Base-by-base conservation (phyloP, 805 yeast species). In the Candida vaughaniae region DNA sequence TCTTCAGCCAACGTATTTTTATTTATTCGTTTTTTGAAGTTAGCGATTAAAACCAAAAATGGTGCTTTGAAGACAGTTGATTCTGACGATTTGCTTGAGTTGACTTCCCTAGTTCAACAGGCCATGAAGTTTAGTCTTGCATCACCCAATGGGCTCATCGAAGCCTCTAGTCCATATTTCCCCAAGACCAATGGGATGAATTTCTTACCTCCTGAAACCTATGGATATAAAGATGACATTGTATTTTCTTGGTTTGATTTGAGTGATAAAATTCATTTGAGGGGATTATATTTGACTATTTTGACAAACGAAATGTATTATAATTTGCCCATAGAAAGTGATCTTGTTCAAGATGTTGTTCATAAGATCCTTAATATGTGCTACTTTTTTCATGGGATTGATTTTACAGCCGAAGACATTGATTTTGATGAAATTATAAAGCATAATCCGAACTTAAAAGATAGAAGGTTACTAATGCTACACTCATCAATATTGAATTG, bases 201-300 rank as follows among this genome's bases (percentile, higher is more conserved):
- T 12, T 43, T 31, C 25, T 31, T 47, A 7, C 52, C 52, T n/a
- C 25, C 23, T 8, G 52, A 45, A 31, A 39, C 46, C 3, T 47
- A 42, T 34, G 51, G 51, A 11, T 43, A 45, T 20, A 33, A 22
- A 7, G 41, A 46, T 15, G 42, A 42, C 3, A 32, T 48, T 5
- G 50, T 55, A 12, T 47, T 57, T 35, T 51, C 58, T 20, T 77
- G 82, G 82, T 66, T 60, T 58, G 82, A 77, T 47, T 54, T 70
- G 3, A 55, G 73, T 3, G 77, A 76, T 35, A 74, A 72, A 35
- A 52, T 66, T 0, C 65, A 58, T 39, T 58, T 63, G 20, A 37
- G 62, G 44, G 59, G 66, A 25, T 50, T 62, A 26, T 45, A 60
- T 39, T 29, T 72, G 39, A 42, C 63, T 7, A 39, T 69, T 18